phyloP scores from a whole-genome alignment of 345 rosid genomes.

The Hevea brasiliensis region DNA sequence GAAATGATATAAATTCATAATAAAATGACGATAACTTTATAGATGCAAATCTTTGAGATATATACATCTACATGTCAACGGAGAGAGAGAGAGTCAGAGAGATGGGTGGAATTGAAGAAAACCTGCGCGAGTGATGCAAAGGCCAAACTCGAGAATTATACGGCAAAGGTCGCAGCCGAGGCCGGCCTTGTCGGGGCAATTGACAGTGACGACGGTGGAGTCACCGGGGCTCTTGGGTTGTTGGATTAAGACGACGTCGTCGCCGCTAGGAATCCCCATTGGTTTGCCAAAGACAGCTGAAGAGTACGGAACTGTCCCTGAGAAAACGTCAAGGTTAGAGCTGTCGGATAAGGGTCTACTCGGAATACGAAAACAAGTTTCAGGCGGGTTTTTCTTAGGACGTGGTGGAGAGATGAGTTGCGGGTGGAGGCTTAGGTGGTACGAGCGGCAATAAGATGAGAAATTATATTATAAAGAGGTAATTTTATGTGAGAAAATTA shows the following conservation, averaged over 20 bases:
- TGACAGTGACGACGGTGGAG: constrained; percentile 59
- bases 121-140: constrained; percentile 65
- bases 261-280: constrained; percentile 55
- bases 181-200: constrained; percentile 79
- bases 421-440: not conserved
- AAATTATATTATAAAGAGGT: no score
- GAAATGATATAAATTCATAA: not conserved
- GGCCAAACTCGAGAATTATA: constrained; percentile 70
- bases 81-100: no score
- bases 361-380: not conserved
- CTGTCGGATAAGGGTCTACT: not conserved
- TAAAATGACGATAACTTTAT: not conserved
- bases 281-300: no score
- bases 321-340: not conserved
- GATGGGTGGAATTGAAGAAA: not conserved
- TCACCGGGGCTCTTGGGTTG: constrained; percentile 37
- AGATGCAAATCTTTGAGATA: not conserved
- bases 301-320: not conserved
- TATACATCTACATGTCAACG: not conserved
- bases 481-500: no score
- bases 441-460: no score
- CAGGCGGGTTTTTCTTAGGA: not conserved
- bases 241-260: constrained; percentile 62
- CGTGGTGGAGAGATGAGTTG: not conserved
- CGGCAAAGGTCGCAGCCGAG: constrained; percentile 77